Evolutionary conservation across 2,329 filamentous ascomycete genomes (phyloP), one percentile per base, ranked within the genome.

Genomic region (Pestalotiopsis sp.): DNA sequence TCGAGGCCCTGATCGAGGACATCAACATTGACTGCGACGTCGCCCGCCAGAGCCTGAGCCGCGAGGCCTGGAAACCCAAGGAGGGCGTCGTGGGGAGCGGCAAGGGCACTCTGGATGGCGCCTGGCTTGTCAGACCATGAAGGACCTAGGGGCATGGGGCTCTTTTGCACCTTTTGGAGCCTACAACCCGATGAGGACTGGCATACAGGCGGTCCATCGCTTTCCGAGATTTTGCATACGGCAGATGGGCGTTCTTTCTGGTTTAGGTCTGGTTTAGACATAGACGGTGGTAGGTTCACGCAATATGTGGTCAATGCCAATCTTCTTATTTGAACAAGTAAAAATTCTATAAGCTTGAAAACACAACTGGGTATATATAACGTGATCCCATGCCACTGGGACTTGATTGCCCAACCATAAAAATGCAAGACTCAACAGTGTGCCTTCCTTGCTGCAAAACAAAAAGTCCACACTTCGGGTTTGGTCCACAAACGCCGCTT

Each of bases 21-120:
- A 99, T 99, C 78, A 88, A 89, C 77, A 88, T 91, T 73, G 96
- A 98, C 83, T 97, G 96, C 76, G 89, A 93, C 75, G 95, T 98
- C 67, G 92, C 94, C 58, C 85, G 86, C 73, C 83, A 85, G 75
- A 96, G 93, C 82, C 82, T 99, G 76, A 86, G 82, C 66, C 84
- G 96, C 71, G 81, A 86, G 40, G 85, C 80, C 27, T 99, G 86
- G 88, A 81, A 78, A 64, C 84, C 85, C 13, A 74, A 75, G 63
- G 77, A 80, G 78, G 79, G 77, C n/a, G 75, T 75, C 23, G 64
- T 67, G 20, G 66, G 66, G 17, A 38, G 56, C 13, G 65, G n/a
- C 38, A 36, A 41, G 49, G 75, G 75, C 11, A 70, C 72, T 1
- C 63, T 79, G 40, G 78, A 79, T 64, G 76, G 74, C 1, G 66